These are phyloP conservation scores for Suhomyces sp. DNA, from an alignment of 805 yeast species.

Conservation along the genomic window DNA sequence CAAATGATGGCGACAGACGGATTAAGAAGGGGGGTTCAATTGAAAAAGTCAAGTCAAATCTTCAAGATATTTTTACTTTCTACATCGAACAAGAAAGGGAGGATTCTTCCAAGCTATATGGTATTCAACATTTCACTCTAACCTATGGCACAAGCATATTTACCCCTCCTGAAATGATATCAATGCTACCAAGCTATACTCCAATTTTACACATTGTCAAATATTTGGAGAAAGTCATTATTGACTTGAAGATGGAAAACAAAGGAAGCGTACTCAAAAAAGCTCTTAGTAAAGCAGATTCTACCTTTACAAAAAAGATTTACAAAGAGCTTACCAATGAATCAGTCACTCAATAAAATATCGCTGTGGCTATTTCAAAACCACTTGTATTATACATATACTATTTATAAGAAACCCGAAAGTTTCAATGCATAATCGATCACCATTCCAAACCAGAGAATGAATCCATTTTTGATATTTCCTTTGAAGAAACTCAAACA, in stretches of 20 bases:
- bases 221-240: conserved; percentile 22
- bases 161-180: conserved; percentile 25
- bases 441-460: conserved; percentile 63
- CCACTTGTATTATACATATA: background rate
- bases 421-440: conserved; percentile 59
- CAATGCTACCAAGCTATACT: conserved; percentile 28
- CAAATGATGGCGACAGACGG: background rate
- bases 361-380: too few species aligned
- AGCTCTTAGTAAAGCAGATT: conserved; percentile 29
- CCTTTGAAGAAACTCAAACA: conserved; percentile 82
- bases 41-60: conserved; percentile 1
- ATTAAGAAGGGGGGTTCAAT: too few species aligned
- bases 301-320: conserved; percentile 19
- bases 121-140: conserved; percentile 29
- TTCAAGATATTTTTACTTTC: conserved; percentile 1
- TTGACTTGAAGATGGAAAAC: conserved; percentile 19
- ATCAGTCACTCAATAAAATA: background rate
- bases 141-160: conserved; percentile 22
- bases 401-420: conserved; percentile 42
- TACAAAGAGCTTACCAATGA: conserved; percentile 18
- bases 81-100: conserved; percentile 5
- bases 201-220: conserved; percentile 30
- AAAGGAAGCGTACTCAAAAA: conserved; percentile 23
- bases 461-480: conserved; percentile 75
- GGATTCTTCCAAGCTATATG: conserved; percentile 9